phyloP scores from a whole-genome alignment of 345 rosid species.

The Dovyalis caffra region DNA sequence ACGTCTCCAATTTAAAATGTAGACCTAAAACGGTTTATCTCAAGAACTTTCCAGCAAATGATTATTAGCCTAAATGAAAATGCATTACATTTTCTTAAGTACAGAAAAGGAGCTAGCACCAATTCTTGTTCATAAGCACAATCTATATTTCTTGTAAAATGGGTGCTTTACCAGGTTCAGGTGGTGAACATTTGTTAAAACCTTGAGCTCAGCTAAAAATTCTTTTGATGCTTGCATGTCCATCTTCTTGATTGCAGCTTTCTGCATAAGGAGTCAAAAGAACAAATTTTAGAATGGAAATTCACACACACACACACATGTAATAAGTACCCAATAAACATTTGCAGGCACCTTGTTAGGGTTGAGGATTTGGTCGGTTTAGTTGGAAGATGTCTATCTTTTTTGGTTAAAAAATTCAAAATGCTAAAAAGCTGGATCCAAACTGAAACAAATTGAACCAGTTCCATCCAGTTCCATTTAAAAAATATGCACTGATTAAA shows the following conservation, averaged over 20 bases:
- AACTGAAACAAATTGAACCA: background rate
- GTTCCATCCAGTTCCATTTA: background rate
- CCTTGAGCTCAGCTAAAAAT: constrained; percentile 93
- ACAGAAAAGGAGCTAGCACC: background rate
- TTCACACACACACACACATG: background rate
- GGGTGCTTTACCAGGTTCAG: constrained; percentile 70
- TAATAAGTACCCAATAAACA: background rate
- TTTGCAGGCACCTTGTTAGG: background rate
- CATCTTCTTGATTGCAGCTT: constrained; percentile 99
- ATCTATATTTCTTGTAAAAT: background rate
- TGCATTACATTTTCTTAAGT: background rate
- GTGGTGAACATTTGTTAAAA: constrained; percentile 89
- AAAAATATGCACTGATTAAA: background rate
- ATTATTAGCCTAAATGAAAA: background rate
- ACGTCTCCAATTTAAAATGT: background rate
- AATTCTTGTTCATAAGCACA: background rate
- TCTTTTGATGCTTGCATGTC: constrained; percentile 93
- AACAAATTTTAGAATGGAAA: constrained; percentile 5
- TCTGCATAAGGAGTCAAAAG: constrained; percentile 40
- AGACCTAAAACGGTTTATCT: background rate
- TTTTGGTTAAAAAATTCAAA: background rate
- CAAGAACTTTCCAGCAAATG: background rate
- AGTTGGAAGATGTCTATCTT: background rate
- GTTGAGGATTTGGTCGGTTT: background rate
- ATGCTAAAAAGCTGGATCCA: background rate